Conservation (phyloP, 192 early-diverging fungal genomes). For the Podila horticola region DNA sequence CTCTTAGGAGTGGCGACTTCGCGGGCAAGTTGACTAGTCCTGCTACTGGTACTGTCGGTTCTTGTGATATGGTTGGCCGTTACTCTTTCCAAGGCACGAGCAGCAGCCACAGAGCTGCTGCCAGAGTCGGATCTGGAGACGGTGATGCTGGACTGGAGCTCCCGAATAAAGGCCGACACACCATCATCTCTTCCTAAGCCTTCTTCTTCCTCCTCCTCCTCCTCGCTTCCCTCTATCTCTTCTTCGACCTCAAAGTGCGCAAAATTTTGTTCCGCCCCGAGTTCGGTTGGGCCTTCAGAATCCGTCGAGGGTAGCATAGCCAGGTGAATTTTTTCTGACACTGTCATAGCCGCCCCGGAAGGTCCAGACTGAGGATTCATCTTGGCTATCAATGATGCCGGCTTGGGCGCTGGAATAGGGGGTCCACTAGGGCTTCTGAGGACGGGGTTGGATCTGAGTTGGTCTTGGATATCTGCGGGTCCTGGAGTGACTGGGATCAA, state of each 20-base stretch:
- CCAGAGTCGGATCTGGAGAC: slow-evolving; percentile 18
- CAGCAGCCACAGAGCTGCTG: background rate
- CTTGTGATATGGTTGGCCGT: background rate
- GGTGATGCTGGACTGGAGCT: slow-evolving; percentile 31
- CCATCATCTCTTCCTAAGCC: slow-evolving; percentile 18
- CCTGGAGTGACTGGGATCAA: background rate
- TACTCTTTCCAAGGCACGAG: background rate
- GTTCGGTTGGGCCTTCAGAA: background rate
- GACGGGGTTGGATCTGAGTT: background rate
- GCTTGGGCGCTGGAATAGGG: slow-evolving; percentile 38
- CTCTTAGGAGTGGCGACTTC: background rate
- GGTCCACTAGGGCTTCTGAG: background rate
- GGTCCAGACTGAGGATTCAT: slow-evolving; percentile 20
- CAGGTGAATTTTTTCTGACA: slow-evolving; percentile 33
- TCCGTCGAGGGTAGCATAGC: background rate
- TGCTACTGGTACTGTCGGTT: slow-evolving; percentile 36
- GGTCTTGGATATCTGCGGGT: background rate
- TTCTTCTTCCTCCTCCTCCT: slow-evolving; percentile 13
- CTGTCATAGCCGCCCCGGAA: slow-evolving; percentile 14
- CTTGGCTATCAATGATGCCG: slow-evolving; percentile 19
- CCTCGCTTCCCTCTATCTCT: background rate
- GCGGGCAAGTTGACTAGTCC: slow-evolving; percentile 3
- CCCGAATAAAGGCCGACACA: slow-evolving; percentile 30
- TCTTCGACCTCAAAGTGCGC: background rate
- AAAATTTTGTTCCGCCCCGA: background rate